Percentiles rank a stretch among this genome's conserved stretches.
phyloP scores from a whole-genome alignment of 1,284 basidiomycete species.

The Rhodofomes roseus region DNA sequence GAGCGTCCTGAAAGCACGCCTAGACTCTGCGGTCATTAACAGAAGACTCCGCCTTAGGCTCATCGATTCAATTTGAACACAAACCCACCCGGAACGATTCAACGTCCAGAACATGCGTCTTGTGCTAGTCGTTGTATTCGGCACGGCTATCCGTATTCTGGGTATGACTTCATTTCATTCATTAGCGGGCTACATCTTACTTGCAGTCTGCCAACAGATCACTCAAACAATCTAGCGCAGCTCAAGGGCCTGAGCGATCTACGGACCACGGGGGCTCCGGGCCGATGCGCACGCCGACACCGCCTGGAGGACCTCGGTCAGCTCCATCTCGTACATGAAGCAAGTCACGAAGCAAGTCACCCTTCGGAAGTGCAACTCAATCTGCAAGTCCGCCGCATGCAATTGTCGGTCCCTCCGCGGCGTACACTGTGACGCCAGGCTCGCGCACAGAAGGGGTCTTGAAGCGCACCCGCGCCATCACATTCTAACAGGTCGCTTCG shows the following conservation, averaged over 20 bases:
- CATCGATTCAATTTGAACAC: too few relatives aligned
- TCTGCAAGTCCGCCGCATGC: not conserved
- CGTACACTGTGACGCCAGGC: not conserved
- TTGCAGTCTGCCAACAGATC: too few relatives aligned
- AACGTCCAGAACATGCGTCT: too few relatives aligned
- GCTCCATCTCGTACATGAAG: not conserved
- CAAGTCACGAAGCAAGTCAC: not conserved
- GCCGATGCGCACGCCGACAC: not conserved
- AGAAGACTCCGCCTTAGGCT: too few relatives aligned
- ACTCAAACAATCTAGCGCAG: not conserved
- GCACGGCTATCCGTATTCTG: too few relatives aligned
- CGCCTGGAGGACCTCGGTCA: not conserved
- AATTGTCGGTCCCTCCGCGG: not conserved
- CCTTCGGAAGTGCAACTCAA: not conserved
- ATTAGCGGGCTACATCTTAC: too few relatives aligned
- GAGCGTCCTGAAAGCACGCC: too few relatives aligned
- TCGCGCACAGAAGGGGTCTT: not conserved
- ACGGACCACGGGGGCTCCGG: not conserved
- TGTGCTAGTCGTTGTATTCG: too few relatives aligned
- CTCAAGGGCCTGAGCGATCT: not conserved
- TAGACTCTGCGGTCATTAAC: too few relatives aligned
- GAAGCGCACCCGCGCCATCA: not conserved
- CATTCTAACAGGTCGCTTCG: not conserved
- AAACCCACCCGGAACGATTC: too few relatives aligned
- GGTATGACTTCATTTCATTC: too few relatives aligned